Percentiles rank a stretch among this genome's conserved stretches.
Conservation (phyloP, 208 protist genomes). For the Trypanosoma cruzi region DNA sequence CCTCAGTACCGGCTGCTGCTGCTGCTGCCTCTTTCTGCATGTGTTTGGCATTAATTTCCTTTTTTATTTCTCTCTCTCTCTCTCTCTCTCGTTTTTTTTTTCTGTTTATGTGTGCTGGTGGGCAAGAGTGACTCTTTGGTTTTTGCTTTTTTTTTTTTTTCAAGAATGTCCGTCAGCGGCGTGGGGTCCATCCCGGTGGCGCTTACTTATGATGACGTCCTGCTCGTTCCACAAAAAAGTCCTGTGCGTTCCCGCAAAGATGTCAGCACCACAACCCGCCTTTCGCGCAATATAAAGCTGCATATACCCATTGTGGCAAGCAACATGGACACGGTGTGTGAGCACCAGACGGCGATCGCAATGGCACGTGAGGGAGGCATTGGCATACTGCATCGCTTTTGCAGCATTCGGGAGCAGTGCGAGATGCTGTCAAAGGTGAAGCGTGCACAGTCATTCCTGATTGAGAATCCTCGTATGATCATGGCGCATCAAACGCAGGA, state of each 20-base stretch:
- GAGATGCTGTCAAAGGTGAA: slow-evolving; percentile 90
- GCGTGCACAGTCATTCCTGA: slow-evolving; percentile 90
- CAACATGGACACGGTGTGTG: slow-evolving; percentile 94
- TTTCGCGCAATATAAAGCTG: slow-evolving; percentile 76
- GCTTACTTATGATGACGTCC: slow-evolving; percentile 91
- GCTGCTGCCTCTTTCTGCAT: too few species aligned
- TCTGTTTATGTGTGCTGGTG: too few species aligned
- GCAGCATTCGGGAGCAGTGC: slow-evolving; percentile 86
- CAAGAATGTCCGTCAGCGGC: slow-evolving; percentile 27
- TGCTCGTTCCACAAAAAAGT: slow-evolving; percentile 86
- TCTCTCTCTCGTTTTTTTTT: slow-evolving; percentile 1
- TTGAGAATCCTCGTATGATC: slow-evolving; percentile 87
- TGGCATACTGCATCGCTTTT: slow-evolving; percentile 92
- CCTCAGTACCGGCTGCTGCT: too few species aligned
- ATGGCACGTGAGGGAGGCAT: slow-evolving; percentile 92
- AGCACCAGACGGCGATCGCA: slow-evolving; percentile 83
- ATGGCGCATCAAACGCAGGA: slow-evolving; percentile 51
- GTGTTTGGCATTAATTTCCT: not conserved
- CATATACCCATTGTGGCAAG: slow-evolving; percentile 88
- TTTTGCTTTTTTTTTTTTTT: too few species aligned
- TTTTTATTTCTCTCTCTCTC: not conserved
- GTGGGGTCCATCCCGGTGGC: slow-evolving; percentile 45
- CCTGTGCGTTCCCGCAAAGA: slow-evolving; percentile 66
- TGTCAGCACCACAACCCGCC: slow-evolving; percentile 61
- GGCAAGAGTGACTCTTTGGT: too few species aligned